Percentiles rank a stretch among this genome's conserved stretches.
These are phyloP conservation scores for Chaetomium tenue DNA, from an alignment of 495 filamentous ascomycete species.

Conservation along the genomic window DNA sequence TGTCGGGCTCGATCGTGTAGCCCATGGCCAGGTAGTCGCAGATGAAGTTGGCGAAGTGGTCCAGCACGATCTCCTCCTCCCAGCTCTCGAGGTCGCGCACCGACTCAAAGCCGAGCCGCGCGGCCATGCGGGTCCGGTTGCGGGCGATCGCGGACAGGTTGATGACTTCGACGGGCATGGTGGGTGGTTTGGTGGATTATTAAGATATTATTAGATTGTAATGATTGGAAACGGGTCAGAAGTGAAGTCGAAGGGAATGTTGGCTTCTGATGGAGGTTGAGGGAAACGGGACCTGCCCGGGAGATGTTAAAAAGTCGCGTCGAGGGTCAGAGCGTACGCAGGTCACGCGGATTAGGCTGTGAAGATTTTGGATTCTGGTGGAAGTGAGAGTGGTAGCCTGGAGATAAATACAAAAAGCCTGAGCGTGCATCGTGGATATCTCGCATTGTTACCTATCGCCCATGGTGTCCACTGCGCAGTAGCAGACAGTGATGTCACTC, in stretches of 20 bases:
- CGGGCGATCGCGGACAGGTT: neutral
- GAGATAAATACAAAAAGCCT: neutral
- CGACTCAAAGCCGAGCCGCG: conserved; percentile 9
- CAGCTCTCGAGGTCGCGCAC: conserved; percentile 6
- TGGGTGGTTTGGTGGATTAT: no score
- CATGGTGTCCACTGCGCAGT: neutral
- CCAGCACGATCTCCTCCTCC: conserved; percentile 15
- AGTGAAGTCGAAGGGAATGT: neutral
- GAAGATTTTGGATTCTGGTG: neutral
- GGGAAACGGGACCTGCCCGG: neutral
- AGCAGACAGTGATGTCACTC: neutral
- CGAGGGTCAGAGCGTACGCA: neutral
- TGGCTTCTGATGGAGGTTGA: neutral
- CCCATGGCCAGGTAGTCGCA: conserved; percentile 19
- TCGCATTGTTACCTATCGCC: neutral
- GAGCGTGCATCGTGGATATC: neutral
- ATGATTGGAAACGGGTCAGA: neutral
- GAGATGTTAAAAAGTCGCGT: neutral
- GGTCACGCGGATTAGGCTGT: neutral
- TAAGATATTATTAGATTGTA: neutral
- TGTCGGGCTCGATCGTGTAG: conserved; percentile 9
- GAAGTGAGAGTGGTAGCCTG: neutral
- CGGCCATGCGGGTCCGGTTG: conserved; percentile 6
- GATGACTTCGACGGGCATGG: neutral
- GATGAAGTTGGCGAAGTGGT: conserved; percentile 22